Evolutionary conservation across 495 filamentous ascomycete species (phyloP).

Genomic region (Wilcoxina mikolae): DNA sequence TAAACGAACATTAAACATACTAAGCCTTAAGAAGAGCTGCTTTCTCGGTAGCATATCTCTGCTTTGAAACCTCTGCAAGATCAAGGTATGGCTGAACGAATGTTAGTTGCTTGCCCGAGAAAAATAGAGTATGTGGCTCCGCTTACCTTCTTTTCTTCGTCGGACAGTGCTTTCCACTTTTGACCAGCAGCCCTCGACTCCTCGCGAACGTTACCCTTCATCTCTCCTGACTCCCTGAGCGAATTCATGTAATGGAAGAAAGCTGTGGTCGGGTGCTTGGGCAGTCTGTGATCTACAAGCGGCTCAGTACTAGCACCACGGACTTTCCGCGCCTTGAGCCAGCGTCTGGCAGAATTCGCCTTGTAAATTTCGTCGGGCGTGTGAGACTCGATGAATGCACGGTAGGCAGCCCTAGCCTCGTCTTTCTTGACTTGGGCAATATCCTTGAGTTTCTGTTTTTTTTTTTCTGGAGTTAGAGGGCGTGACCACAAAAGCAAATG

Average conservation of each 20-base stretch:
- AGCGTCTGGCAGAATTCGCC: slow-evolving; percentile 1
- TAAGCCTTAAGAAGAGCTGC: not conserved
- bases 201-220: too few species aligned
- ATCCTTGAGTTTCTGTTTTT: not conserved
- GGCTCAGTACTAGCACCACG: not conserved
- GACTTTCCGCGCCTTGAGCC: not conserved
- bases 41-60: not conserved
- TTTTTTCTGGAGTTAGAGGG: too few species aligned
- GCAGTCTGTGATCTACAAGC: not conserved
- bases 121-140: not conserved
- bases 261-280: not conserved
- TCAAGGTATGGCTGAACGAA: not conserved
- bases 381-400: not conserved
- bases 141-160: slow-evolving; percentile 6
- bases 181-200: not conserved
- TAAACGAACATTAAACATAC: too few species aligned
- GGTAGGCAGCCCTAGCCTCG: not conserved
- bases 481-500: too few species aligned
- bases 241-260: not conserved
- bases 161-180: not conserved
- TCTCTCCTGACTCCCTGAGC: not conserved
- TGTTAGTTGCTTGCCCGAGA: too few species aligned
- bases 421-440: not conserved
- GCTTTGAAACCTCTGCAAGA: not conserved
- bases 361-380: not conserved